A percentile compares a stretch with the other conserved stretches of the same genome.
These are phyloP conservation scores for Monosporascus sp. DNA, from an alignment of 2,329 filamentous ascomycete species.

Conservation along the genomic window DNA sequence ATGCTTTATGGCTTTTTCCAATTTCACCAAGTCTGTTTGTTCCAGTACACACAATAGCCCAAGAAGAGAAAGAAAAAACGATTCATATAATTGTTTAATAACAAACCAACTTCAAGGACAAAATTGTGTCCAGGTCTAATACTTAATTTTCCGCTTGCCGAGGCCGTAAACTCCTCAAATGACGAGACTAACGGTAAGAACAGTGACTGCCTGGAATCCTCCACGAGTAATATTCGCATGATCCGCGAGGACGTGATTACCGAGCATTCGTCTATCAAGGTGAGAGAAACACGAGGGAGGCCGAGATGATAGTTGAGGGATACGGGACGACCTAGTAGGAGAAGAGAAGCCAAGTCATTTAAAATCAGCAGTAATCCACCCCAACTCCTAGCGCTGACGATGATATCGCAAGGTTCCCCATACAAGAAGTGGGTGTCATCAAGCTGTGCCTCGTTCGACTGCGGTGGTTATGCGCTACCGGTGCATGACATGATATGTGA, in stretches of 20 bases:
- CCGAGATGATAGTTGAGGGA: background rate
- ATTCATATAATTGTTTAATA: background rate
- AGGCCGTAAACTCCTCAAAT: background rate
- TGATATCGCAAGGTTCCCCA: background rate
- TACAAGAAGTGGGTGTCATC: background rate
- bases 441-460: background rate
- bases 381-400: background rate
- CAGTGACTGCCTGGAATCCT: background rate
- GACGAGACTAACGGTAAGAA: background rate
- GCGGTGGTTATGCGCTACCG: background rate
- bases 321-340: background rate
- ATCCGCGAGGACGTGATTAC: background rate
- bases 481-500: background rate
- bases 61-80: background rate
- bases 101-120: background rate
- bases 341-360: background rate
- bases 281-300: background rate
- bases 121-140: background rate
- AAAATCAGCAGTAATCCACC: background rate
- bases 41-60: background rate
- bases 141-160: background rate
- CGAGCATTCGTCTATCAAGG: background rate
- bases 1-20: background rate
- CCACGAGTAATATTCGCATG: background rate
- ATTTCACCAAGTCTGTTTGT: background rate